Percentiles rank a stretch among this genome's conserved stretches.
Conservation (phyloP, 345 rosid species). For the Brassica carinata region DNA sequence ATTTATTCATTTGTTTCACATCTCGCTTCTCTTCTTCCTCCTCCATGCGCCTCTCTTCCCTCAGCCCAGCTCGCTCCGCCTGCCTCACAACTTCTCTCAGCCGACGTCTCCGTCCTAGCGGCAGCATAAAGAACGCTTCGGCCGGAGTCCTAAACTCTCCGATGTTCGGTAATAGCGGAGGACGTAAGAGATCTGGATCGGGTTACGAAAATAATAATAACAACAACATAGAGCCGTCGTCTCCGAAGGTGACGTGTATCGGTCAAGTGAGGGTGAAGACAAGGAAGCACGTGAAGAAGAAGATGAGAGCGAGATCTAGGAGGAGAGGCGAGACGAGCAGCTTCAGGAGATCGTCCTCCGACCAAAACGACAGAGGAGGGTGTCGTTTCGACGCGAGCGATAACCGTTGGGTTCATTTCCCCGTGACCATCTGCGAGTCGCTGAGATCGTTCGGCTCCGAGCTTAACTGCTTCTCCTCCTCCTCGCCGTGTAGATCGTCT, state of each 20-base stretch:
- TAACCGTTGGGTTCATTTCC: conserved; percentile 83
- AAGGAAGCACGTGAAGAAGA: conserved; percentile 85
- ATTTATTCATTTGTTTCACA: conserved; percentile 85
- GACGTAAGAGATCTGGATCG: conserved; percentile 61
- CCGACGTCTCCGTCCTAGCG: conserved; percentile 66
- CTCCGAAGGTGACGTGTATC: conserved; percentile 97
- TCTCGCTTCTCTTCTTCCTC: conserved; percentile 82
- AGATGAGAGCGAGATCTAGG: conserved; percentile 64
- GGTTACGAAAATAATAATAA: conserved; percentile 41
- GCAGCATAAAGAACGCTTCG: conserved; percentile 59
- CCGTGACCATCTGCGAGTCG: conserved; percentile 81
- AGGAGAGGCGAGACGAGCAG: conserved; percentile 67
- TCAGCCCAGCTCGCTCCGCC: conserved; percentile 83
- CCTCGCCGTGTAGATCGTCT: conserved; percentile 76
- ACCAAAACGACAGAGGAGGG: conserved; percentile 32
- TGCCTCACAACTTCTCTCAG: conserved; percentile 83
- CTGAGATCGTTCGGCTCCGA: conserved; percentile 79
- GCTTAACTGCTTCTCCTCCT: conserved; percentile 71
- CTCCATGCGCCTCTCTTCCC: conserved; percentile 88
- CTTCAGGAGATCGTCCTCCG: conserved; percentile 50
- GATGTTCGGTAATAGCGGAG: conserved; percentile 65
- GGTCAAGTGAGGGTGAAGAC: conserved; percentile 98
- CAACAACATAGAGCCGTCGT: conserved; percentile 62
- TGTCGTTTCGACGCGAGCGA: conserved; percentile 33
- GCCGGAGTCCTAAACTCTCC: conserved; percentile 80